Conservation (phyloP, 768 basidiomycete genomes). For the Lactarius hengduanensis region DNA sequence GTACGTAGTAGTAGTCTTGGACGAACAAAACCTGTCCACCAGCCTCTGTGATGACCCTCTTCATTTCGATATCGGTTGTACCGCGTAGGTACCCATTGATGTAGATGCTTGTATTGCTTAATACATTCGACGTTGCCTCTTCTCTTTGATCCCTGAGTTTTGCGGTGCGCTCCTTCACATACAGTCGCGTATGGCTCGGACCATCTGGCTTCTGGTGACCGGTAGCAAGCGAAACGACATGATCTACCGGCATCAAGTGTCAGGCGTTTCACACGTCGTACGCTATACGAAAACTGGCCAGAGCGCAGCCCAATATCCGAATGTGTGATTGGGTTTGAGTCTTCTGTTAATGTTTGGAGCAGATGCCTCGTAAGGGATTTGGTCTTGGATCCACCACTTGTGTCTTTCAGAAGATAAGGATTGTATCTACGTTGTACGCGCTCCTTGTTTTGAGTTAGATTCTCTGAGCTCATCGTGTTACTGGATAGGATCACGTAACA, state of each 20-base stretch:
- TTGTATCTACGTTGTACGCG: constrained; percentile 33
- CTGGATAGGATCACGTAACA: background rate
- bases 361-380: constrained; percentile 55
- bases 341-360: constrained; percentile 57
- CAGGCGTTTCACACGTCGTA: constrained; percentile 8
- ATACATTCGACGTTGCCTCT: constrained; percentile 29
- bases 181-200: constrained; percentile 28
- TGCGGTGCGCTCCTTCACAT: constrained; percentile 30
- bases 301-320: constrained; percentile 60
- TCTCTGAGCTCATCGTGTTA: constrained; percentile 33
- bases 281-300: constrained; percentile 41
- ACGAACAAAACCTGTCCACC: constrained; percentile 65
- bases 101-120: constrained; percentile 54
- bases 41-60: constrained; percentile 57
- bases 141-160: constrained; percentile 35
- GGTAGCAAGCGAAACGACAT: constrained; percentile 59
- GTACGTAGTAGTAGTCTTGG: background rate
- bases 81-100: constrained; percentile 67
- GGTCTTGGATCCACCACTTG: background rate
- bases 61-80: constrained; percentile 82
- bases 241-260: constrained; percentile 40
- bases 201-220: constrained; percentile 37
- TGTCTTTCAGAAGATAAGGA: constrained; percentile 34
- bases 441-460: constrained; percentile 31
- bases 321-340: constrained; percentile 77